Evolutionary conservation across 164 flowering plant genomes (phyloP).

Genomic region (Vitis amurensis): DNA sequence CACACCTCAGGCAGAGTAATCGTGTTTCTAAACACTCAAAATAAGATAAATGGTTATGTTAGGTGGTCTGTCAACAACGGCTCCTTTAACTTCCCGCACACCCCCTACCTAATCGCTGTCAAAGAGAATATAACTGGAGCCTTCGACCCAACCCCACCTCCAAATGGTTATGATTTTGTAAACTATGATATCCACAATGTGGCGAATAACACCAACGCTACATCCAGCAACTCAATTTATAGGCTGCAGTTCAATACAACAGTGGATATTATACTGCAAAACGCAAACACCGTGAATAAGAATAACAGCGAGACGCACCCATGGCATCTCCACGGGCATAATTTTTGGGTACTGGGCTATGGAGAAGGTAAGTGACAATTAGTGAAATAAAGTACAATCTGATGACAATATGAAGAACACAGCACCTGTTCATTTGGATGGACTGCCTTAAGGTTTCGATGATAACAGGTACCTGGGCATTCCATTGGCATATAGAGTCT

Average conservation of each 20-base stretch:
- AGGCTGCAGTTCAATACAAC: slow-evolving; percentile 53
- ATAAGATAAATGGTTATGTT: slow-evolving; percentile 34
- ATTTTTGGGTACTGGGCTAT: slow-evolving; percentile 86
- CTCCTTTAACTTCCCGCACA: slow-evolving; percentile 62
- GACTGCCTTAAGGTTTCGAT: slow-evolving; percentile 69
- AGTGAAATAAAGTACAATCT: slow-evolving; percentile 48
- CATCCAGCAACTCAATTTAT: slow-evolving; percentile 41
- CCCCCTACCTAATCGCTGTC: slow-evolving; percentile 69
- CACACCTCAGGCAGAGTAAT: slow-evolving; percentile 46
- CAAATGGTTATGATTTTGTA: slow-evolving; percentile 40
- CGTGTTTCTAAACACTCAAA: slow-evolving; percentile 78
- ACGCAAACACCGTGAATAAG: slow-evolving; percentile 45
- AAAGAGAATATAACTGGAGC: slow-evolving; percentile 35
- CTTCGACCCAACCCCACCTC: slow-evolving; percentile 54
- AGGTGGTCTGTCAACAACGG: slow-evolving; percentile 79
- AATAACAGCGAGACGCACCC: slow-evolving; percentile 84
- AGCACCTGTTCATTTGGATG: slow-evolving; percentile 72
- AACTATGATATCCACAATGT: slow-evolving; percentile 47
- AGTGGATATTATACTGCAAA: slow-evolving; percentile 69
- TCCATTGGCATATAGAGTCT: slow-evolving; percentile 84
- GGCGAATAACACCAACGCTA: slow-evolving; percentile 43
- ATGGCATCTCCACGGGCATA: slow-evolving; percentile 93
- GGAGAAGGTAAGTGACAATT: slow-evolving; percentile 60
- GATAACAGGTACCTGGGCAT: slow-evolving; percentile 76
- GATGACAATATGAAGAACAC: slow-evolving; percentile 75